A percentile compares a stretch with the other conserved stretches of the same genome.
Evolutionary conservation across 192 early-diverging fungal genomes (phyloP).

Genomic region (Linnemannia exigua): DNA sequence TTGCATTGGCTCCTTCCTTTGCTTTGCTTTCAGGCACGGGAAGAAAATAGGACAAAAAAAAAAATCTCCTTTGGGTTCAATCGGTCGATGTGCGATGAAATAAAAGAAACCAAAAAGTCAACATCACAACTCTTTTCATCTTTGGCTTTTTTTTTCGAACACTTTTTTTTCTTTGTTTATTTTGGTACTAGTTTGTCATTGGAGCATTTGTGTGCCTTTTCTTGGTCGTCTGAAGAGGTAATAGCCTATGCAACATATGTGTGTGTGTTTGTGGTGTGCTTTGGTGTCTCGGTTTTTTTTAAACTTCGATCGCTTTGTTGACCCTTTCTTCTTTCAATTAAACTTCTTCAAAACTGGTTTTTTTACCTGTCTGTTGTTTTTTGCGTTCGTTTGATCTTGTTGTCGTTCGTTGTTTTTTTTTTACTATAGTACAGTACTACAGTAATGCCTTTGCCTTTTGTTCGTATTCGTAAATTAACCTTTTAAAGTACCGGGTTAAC

Average conservation of each 20-base stretch:
- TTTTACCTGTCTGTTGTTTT: no score
- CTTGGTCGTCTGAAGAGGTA: background rate
- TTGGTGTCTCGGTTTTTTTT: background rate
- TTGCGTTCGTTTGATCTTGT: no score
- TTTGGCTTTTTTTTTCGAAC: background rate
- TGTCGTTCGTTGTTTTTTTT: background rate
- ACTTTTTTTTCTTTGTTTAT: background rate
- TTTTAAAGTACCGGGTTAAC: background rate
- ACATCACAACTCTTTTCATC: background rate
- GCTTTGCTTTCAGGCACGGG: background rate
- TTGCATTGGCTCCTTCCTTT: no score
- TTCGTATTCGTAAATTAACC: no score
- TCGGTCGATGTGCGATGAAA: background rate
- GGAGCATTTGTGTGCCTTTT: background rate
- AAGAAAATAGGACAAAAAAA: background rate
- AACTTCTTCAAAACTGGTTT: background rate
- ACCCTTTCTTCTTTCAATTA: conserved; percentile 3
- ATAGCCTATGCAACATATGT: no score
- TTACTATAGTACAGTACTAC: background rate
- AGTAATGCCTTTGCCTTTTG: no score
- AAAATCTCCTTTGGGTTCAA: background rate
- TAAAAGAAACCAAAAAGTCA: background rate
- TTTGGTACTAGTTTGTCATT: background rate
- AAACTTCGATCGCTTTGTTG: background rate
- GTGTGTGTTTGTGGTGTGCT: background rate